Base-by-base conservation (phyloP, 208 protist species). In the Trypanosoma grayi region DNA sequence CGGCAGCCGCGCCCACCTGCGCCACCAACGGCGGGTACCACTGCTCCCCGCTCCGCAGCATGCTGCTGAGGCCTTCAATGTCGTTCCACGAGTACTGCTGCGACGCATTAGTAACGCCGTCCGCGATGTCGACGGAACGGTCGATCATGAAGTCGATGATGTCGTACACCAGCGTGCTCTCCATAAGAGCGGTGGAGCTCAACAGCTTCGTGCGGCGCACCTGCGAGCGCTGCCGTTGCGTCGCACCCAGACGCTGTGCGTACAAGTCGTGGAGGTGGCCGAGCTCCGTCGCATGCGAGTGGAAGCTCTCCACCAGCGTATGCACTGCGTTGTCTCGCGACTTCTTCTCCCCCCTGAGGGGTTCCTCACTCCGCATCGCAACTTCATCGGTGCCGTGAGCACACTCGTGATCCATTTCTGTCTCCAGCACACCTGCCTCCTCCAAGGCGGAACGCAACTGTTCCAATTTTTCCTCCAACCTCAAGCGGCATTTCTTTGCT, bases 61-160 rank as follows among this genome's bases (percentile, higher is more conserved):
- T 56, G 43, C 52, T 51, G 61, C 86, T 95, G 30, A 83, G 68
- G 8, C 90, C 90, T 47, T 95, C 84, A 37, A 95, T 80, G 65
- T 93, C 84, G 48, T 75, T 41, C 87, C 90, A 95, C 37, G 55
- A 67, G 64, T 81, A 95, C 45, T 53, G 50, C 4, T 70, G 41
- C 7, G 46, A 53, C 4, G 55, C 34, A 9, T 56, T 44, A 47
- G 81, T 60, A 24, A 70, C 60, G 13, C 77, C 77, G 50, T 93
- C 71, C 8, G 80, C 58, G 11, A 90, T 88, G 46, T 90, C 81
- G 43, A 95, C 86, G 6, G 90, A 74, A 25, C 90, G 83, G 43
- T 85, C 85, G 24, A 92, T 71, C 4, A 95, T 55, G 41, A 95
- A 95, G 18, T 72, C 70, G 43, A 95, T 62, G 41, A 95, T 73